Conservation (phyloP, 179 eudicot species). For the Gypsophila paniculata region DNA sequence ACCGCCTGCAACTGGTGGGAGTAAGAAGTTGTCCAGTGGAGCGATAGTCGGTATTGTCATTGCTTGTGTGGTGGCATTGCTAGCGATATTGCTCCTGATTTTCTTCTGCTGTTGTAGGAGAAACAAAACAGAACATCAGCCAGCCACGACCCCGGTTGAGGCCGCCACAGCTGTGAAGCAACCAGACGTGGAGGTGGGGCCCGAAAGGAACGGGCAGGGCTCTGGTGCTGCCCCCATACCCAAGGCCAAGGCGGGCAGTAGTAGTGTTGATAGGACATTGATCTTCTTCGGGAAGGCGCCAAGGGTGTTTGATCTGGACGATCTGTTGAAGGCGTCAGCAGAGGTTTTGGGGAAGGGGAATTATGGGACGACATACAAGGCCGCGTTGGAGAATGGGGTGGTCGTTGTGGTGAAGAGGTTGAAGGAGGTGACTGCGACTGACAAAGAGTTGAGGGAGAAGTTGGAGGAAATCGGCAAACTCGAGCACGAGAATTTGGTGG, state of each 20-base stretch:
- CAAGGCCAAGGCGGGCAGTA: slow-evolving; percentile 17
- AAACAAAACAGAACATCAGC: slow-evolving; percentile 8
- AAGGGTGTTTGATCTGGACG: slow-evolving; percentile 60
- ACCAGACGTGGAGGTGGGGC: slow-evolving; percentile 23
- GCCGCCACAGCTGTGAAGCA: slow-evolving; percentile 6
- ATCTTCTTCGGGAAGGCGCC: slow-evolving; percentile 49
- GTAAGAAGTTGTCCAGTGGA: slow-evolving; percentile 43
- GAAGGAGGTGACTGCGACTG: slow-evolving; percentile 54
- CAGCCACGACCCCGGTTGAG: not conserved
- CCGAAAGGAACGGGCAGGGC: slow-evolving; percentile 17
- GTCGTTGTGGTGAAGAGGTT: slow-evolving; percentile 69
- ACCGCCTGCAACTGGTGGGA: slow-evolving; percentile 9
- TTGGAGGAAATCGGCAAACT: slow-evolving; percentile 58
- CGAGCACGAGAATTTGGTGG: slow-evolving; percentile 68
- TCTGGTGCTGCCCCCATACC: not conserved
- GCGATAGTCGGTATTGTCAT: slow-evolving; percentile 68
- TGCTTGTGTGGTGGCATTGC: slow-evolving; percentile 40
- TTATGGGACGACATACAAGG: slow-evolving; percentile 79
- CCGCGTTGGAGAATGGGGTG: slow-evolving; percentile 50
- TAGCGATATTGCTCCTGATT: slow-evolving; percentile 34
- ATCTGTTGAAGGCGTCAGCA: slow-evolving; percentile 72
- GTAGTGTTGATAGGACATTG: slow-evolving; percentile 37
- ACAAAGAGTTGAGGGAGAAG: slow-evolving; percentile 58
- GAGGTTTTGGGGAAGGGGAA: slow-evolving; percentile 88
- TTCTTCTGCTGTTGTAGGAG: slow-evolving; percentile 37